These are phyloP conservation scores for Artemisia annua DNA, from an alignment of 129 eudicot genomes.

Conservation along the genomic window DNA sequence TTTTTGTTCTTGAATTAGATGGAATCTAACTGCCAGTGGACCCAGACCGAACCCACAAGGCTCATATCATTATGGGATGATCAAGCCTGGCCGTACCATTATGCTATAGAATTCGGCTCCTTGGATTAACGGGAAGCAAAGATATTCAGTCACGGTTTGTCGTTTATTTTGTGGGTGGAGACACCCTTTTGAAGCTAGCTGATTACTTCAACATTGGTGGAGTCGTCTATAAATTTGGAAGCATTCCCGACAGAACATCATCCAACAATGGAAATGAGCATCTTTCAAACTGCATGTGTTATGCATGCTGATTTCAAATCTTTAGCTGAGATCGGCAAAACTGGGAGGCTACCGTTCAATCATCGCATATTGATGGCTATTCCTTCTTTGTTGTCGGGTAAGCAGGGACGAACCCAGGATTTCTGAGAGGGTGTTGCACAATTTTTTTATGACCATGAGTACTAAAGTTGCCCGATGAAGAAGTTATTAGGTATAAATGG, in stretches of 20 bases:
- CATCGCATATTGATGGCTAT: slow-evolving; percentile 89
- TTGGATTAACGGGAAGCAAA: slow-evolving; percentile 67
- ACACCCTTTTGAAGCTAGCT: slow-evolving; percentile 86
- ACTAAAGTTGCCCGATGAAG: no score
- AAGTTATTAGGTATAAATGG: no score
- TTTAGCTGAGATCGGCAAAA: slow-evolving; percentile 83
- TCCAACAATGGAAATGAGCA: slow-evolving; percentile 47
- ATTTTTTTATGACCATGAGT: no score
- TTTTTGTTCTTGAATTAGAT: slow-evolving; percentile 35
- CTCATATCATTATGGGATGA: slow-evolving; percentile 88
- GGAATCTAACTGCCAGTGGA: slow-evolving; percentile 90
- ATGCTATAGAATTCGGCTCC: slow-evolving; percentile 85
- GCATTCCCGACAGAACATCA: slow-evolving; percentile 67
- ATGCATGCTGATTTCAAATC: slow-evolving; percentile 81
- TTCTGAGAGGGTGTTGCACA: no score
- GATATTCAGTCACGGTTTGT: slow-evolving; percentile 85
- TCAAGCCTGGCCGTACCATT: slow-evolving; percentile 70
- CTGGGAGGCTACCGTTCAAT: slow-evolving; percentile 81
- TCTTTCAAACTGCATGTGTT: slow-evolving; percentile 69
- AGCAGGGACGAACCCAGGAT: no score
- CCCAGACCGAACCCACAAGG: slow-evolving; percentile 99
- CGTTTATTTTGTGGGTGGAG: slow-evolving; percentile 54
- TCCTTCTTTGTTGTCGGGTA: slow-evolving; percentile 92
- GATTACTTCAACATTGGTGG: slow-evolving; percentile 89
- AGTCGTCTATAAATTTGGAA: slow-evolving; percentile 62